Evolutionary conservation across 148 eudicot species (phyloP).

Genomic region (Nepenthes mirabilis): DNA sequence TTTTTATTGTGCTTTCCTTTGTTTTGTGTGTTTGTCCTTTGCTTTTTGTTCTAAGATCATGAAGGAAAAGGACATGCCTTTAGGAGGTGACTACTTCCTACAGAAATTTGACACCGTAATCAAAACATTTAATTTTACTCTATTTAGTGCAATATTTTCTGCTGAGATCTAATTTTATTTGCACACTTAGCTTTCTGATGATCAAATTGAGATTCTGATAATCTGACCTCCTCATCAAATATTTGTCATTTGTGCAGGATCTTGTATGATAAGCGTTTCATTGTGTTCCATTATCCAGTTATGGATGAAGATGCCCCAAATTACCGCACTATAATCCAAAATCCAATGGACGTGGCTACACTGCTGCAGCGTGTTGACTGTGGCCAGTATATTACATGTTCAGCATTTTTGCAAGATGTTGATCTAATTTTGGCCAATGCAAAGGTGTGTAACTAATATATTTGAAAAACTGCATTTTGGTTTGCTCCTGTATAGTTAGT

Average conservation of each 20-base stretch:
- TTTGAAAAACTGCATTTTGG: neutral
- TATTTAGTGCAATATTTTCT: too few species aligned
- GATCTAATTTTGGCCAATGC: constrained; percentile 86
- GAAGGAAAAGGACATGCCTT: too few species aligned
- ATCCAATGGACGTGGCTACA: constrained; percentile 93
- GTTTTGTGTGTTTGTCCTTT: too few species aligned
- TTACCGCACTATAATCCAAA: constrained; percentile 77
- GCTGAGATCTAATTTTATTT: neutral
- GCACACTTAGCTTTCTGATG: neutral
- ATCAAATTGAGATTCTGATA: neutral
- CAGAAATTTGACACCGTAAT: too few species aligned
- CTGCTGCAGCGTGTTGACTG: constrained; percentile 84
- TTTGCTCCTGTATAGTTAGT: neutral
- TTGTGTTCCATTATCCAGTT: constrained; percentile 91
- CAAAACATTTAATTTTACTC: too few species aligned
- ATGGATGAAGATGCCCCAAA: constrained; percentile 98
- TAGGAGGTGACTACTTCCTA: too few species aligned
- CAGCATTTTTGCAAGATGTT: constrained; percentile 77
- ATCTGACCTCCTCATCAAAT: neutral
- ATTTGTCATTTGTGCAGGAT: constrained; percentile 39
- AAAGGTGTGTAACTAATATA: constrained; percentile 38
- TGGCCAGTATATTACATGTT: constrained; percentile 71
- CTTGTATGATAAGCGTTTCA: constrained; percentile 89
- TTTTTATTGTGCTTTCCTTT: too few species aligned
- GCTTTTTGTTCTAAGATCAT: too few species aligned